These are phyloP conservation scores for Coffea canephora DNA, from an alignment of 257 asterid genomes.

Conservation along the genomic window DNA sequence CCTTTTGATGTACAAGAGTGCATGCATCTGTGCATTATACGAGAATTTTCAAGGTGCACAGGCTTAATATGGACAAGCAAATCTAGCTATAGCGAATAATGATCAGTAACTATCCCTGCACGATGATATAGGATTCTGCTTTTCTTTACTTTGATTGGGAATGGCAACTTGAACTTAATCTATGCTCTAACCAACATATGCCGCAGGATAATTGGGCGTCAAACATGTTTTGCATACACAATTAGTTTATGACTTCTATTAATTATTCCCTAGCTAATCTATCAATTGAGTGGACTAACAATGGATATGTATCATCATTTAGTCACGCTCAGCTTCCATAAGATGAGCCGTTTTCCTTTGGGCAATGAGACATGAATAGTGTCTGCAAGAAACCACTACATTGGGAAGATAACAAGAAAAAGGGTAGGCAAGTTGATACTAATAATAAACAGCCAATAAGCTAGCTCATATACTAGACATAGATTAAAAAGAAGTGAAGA, in stretches of 20 bases:
- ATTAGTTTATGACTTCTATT: neutral
- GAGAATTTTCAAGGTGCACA: constrained; percentile 26
- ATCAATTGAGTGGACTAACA: neutral
- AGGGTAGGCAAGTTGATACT: constrained; percentile 8
- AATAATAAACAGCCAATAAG: constrained; percentile 6
- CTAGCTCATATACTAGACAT: constrained; percentile 5
- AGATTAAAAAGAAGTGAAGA: constrained; percentile 7
- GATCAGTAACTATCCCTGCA: no score
- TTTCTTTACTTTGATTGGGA: neutral
- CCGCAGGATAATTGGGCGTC: constrained; percentile 36
- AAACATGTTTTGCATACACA: neutral
- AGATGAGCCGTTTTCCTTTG: constrained; percentile 19
- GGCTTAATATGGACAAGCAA: neutral
- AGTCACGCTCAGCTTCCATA: neutral
- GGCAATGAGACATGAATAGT: constrained; percentile 24
- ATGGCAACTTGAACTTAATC: constrained; percentile 30
- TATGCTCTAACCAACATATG: constrained; percentile 50
- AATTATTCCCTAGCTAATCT: constrained; percentile 20
- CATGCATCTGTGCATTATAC: neutral
- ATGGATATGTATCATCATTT: neutral
- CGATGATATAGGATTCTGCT: neutral
- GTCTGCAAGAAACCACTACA: constrained; percentile 36
- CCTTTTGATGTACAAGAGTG: neutral
- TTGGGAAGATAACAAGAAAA: constrained; percentile 1
- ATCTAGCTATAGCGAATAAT: neutral